These are phyloP conservation scores for Ustilago sp. DNA, from an alignment of 1,284 basidiomycete species.

Conservation along the genomic window DNA sequence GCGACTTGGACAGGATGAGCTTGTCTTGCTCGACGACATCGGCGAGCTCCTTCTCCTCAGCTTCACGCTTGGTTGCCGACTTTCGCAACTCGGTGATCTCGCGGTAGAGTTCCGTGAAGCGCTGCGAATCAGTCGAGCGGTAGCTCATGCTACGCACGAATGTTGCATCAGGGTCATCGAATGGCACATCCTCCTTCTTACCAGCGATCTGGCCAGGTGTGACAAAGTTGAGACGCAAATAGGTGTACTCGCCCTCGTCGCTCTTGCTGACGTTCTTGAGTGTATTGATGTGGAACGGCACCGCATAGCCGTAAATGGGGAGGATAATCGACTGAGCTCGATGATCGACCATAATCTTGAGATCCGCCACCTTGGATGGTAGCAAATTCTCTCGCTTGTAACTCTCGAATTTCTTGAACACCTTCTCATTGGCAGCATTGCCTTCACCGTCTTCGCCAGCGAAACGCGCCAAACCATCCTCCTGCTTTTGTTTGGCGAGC, in stretches of 20 bases:
- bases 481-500: conserved; percentile 82
- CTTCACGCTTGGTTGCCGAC: conserved; percentile 94
- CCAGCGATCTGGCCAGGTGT: conserved; percentile 97
- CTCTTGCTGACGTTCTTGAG: conserved; percentile 98
- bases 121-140: conserved; percentile 87
- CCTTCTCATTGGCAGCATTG: conserved; percentile 76
- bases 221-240: conserved; percentile 97
- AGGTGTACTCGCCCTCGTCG: conserved; percentile 94
- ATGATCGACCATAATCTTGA: conserved; percentile 88
- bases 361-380: conserved; percentile 73
- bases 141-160: conserved; percentile 96
- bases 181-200: conserved; percentile 99
- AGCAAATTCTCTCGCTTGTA: conserved; percentile 93
- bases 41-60: conserved; percentile 97
- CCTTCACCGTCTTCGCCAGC: conserved; percentile 74
- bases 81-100: conserved; percentile 96
- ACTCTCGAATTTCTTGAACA: conserved; percentile 93
- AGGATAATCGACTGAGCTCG: conserved; percentile 89
- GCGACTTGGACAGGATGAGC: conserved; percentile 81
- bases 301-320: conserved; percentile 93
- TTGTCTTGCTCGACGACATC: conserved; percentile 96
- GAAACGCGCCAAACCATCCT: conserved; percentile 85
- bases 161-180: conserved; percentile 95
- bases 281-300: conserved; percentile 98
- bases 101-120: conserved; percentile 88